phyloP scores from a whole-genome alignment of 169 alveolate genomes.

The Cryptosporidium parvum region DNA sequence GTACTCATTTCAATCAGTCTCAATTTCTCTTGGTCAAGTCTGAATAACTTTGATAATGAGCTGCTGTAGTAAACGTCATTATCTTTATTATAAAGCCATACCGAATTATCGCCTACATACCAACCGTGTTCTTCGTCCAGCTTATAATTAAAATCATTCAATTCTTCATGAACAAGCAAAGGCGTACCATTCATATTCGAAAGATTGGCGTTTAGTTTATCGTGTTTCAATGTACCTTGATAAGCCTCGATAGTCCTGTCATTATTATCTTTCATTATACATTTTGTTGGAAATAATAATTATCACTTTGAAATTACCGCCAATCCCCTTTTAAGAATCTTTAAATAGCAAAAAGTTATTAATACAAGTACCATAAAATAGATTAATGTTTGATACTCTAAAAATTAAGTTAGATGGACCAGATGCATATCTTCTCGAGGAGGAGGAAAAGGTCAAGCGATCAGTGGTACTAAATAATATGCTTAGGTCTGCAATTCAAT shows the following conservation, averaged over 20 bases:
- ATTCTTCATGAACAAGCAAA: neutral
- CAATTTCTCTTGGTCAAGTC: constrained; percentile 26
- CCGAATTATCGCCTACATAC: constrained; percentile 34
- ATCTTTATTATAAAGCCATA: constrained; percentile 38
- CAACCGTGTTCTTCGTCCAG: constrained; percentile 71
- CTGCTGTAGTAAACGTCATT: constrained; percentile 53
- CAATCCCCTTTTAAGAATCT: constrained; percentile 12
- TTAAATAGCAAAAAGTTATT: neutral
- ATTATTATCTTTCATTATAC: constrained; percentile 3
- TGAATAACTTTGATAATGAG: constrained; percentile 34
- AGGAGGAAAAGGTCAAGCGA: constrained; percentile 35
- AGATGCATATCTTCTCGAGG: constrained; percentile 62
- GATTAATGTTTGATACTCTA: constrained; percentile 19
- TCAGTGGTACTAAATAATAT: constrained; percentile 33
- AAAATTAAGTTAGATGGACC: constrained; percentile 57
- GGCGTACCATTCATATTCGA: neutral
- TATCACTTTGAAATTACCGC: constrained; percentile 7
- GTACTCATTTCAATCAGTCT: constrained; percentile 49
- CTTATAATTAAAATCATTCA: neutral
- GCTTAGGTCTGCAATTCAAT: constrained; percentile 41
- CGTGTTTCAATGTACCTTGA: neutral
- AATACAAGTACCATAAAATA: neutral
- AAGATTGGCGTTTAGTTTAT: neutral
- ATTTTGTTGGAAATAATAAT: neutral
- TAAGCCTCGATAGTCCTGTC: neutral